Evolutionary conservation across 1,139 yeast species (phyloP), one percentile per base, ranked within the genome.

Genomic region (Pichia norvegensis): DNA sequence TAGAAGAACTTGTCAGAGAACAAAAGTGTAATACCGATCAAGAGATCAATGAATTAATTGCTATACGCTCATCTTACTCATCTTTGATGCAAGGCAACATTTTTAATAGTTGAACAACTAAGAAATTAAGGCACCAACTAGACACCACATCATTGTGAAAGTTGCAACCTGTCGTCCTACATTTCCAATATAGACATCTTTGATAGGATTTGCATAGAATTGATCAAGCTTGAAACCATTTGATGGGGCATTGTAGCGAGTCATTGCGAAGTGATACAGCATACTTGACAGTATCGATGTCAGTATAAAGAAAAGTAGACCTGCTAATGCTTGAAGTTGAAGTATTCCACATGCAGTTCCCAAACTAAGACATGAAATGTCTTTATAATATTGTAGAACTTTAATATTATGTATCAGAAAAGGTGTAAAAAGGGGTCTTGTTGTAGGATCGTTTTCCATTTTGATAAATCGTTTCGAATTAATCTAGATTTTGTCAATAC

Each of bases 111-210:
- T 41, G 36, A 7, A 25, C 17, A 33, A 35, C 11, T 37, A 44
- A 13, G 49, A 27, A n/a, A 48, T 42, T 13, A 86, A 66, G 0
- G 92, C 94, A 64, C 78, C 81, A 40, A 82, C 76, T 59, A 86
- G 69, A 53, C 95, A 84, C 95, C 95, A 86, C 71, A 84, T 79
- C 81, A 86, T 81, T 25, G 84, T 70, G 58, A 69, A 86, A 17
- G 92, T 86, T 3, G 90, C 78, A 16, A 83, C 58, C 48, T 80
- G 80, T 36, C 80, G 67, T 17, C 76, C 66, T 6, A 84, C 52
- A 16, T 82, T 78, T 40, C 72, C 77, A 4, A 81, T 45, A 50
- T 80, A 73, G 0, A 86, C 64, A 47, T 78, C 82, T 38, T 68
- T 70, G 2, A 74, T n/a, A 0, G 88, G 85, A 36, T 62, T 68